Evolutionary conservation across 2,329 filamentous ascomycete species (phyloP), one percentile per base, ranked within the genome.

Genomic region (Cladosporium velox): DNA sequence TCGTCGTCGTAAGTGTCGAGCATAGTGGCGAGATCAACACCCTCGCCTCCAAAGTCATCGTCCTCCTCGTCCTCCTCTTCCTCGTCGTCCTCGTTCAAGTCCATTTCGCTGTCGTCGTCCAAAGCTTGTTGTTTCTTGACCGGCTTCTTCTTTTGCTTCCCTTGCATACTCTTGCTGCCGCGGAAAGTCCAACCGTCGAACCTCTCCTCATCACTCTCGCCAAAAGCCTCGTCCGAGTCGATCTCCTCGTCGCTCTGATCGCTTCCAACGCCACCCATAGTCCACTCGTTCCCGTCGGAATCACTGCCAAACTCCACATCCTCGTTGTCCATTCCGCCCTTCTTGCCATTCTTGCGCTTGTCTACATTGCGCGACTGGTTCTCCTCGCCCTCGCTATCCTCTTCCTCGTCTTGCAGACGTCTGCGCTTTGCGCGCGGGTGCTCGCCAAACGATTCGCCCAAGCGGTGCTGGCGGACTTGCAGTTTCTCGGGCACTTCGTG

Each of bases 281-380:
- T 89, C 92, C 92, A 97, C 74, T 91, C 88, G 72, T 96, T 91
- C 26, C 92, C 93, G 67, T 93, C 91, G 67, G 90, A 92, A 74
- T 97, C 93, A 71, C 90, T 93, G 11, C 91, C 91, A 69, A 89
- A 88, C 66, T 93, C 91, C 18, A 87, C 83, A 69, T 85, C 84
- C 32, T 81, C 77, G 44, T 82, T 71, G 14, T 70, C 70, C 26
- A 66, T 4, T 26, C 67, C 58, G 67, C 67, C 24, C 69, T 71
- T 58, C 73, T 70, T 64, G 74, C 72, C 51, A 67, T 47, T 75
- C 73, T 70, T 79, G 81, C 58, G 72, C 70, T 64, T 74, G 68
- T 24, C 72, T 57, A 35, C 70, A 52, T 51, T 74, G 49, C 67
- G 75, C 51, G 55, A 38, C 7, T 32, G 32, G 1, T 47, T n/a